Conservation (phyloP, 2,329 filamentous ascomycete species). For the Tolypocladium amazonense region DNA sequence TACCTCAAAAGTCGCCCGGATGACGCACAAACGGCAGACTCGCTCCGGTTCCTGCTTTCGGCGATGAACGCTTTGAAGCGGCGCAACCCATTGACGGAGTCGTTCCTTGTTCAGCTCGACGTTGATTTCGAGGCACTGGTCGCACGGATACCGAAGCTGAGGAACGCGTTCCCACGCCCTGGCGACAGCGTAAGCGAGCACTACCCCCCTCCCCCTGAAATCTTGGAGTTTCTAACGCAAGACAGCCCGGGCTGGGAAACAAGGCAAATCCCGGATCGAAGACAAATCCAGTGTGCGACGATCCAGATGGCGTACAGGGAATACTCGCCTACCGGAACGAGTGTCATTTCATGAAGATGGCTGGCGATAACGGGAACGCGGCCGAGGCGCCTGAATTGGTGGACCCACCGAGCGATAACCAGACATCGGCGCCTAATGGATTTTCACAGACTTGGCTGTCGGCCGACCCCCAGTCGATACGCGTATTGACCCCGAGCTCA, state of each 20-base stretch:
- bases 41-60: conserved; percentile 78
- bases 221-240: conserved; percentile 10
- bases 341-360: conserved; percentile 29
- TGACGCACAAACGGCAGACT: conserved; percentile 67
- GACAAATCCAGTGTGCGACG: conserved; percentile 17
- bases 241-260: conserved; percentile 17
- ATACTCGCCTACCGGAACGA: conserved; percentile 34
- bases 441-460: conserved; percentile 27
- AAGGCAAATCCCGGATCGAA: conserved; percentile 7
- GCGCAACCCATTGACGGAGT: conserved; percentile 85
- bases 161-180: conserved; percentile 41
- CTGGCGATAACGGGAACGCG: conserved; percentile 29
- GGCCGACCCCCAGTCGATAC: conserved; percentile 24
- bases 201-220: not conserved
- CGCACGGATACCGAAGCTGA: conserved; percentile 47
- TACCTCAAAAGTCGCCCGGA: conserved; percentile 91
- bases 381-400: conserved; percentile 27
- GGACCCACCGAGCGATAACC: conserved; percentile 20
- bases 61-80: conserved; percentile 85
- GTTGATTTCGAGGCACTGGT: conserved; percentile 75
- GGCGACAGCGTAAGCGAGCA: conserved; percentile 35
- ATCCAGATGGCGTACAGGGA: conserved; percentile 25
- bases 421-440: conserved; percentile 11
- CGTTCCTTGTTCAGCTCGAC: conserved; percentile 86
- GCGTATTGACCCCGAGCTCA: conserved; percentile 23